Evolutionary conservation across 306 rosid genomes (phyloP).

Genomic region (Vigna mungo): DNA sequence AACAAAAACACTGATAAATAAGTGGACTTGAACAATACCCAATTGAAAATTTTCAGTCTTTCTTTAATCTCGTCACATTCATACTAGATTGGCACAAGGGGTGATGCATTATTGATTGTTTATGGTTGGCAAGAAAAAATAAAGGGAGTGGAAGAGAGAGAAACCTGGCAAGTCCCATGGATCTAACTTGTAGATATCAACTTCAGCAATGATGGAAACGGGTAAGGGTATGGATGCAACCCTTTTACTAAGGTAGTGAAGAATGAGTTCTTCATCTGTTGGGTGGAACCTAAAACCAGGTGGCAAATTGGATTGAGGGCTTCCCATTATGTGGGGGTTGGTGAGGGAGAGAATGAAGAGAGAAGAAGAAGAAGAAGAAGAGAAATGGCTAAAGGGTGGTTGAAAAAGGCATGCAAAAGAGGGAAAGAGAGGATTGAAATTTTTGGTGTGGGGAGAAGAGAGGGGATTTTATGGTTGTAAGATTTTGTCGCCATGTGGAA

Average conservation of each 20-base stretch:
- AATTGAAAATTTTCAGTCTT: no score
- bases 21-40: neutral
- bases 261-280: conserved; percentile 64
- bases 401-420: neutral
- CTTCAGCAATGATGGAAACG: conserved; percentile 67
- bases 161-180: conserved; percentile 70
- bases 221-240: conserved; percentile 60
- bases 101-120: no score
- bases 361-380: neutral
- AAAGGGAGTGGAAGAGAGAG: neutral
- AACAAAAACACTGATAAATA: neutral
- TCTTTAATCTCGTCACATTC: no score
- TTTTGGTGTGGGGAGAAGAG: conserved; percentile 51
- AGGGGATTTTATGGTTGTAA: conserved; percentile 51
- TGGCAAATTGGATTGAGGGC: conserved; percentile 53
- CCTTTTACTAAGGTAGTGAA: conserved; percentile 58
- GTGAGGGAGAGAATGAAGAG: neutral
- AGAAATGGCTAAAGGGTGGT: neutral
- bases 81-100: no score
- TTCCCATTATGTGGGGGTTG: conserved; percentile 41
- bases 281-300: conserved; percentile 72
- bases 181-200: conserved; percentile 64
- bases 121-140: neutral
- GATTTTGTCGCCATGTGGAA: conserved; percentile 57
- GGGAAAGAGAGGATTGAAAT: conserved; percentile 49